Evolutionary conservation across 2,329 filamentous ascomycete genomes (phyloP).

Genomic region (Xylaria multiplex): DNA sequence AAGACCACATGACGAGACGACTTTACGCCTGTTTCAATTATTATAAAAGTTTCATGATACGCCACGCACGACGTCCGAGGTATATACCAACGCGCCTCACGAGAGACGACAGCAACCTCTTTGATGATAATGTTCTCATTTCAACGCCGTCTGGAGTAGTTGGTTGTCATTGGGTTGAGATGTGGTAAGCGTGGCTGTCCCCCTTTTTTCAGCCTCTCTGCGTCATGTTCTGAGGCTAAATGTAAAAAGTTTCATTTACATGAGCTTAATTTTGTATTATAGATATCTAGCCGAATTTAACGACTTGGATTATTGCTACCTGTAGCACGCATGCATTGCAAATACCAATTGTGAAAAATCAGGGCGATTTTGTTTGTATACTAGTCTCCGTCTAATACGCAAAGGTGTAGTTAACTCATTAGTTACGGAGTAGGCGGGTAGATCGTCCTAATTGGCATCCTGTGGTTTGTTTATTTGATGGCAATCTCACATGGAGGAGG

Average conservation of each 20-base stretch:
- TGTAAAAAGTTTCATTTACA: background rate
- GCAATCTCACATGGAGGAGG: background rate
- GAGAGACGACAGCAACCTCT: conserved; percentile 6
- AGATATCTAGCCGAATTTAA: conserved; percentile 13
- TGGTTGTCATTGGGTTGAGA: conserved; percentile 1
- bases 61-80: background rate
- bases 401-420: conserved; percentile 1
- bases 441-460: background rate
- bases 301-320: conserved; percentile 1
- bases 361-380: background rate
- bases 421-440: background rate
- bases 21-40: conserved; percentile 14
- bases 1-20: conserved; percentile 32
- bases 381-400: background rate
- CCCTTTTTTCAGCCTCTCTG: background rate
- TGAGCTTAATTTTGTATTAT: conserved; percentile 26
- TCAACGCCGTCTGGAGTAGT: background rate
- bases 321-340: background rate
- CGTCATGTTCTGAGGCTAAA: background rate
- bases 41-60: conserved; percentile 2
- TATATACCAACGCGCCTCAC: background rate
- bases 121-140: conserved; percentile 23
- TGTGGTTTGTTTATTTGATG: background rate
- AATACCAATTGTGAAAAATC: conserved; percentile 2
- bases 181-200: conserved; percentile 18